Evolutionary conservation across 768 basidiomycete species (phyloP).

Genomic region (Pleurotus pulmonarius): DNA sequence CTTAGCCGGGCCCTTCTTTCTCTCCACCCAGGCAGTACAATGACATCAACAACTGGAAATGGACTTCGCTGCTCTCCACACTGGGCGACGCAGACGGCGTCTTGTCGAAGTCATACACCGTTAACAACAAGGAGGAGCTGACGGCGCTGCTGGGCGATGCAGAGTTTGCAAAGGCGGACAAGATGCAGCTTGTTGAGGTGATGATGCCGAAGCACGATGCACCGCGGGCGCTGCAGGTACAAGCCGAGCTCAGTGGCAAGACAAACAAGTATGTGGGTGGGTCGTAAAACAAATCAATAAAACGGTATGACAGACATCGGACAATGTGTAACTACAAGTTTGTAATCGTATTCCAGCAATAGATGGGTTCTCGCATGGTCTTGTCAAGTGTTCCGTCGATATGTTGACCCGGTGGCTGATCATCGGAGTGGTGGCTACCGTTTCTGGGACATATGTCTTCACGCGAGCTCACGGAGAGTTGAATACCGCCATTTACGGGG

Average conservation of each 20-base stretch:
- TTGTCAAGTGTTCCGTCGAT: too few species aligned
- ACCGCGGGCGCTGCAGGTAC: conserved; percentile 55
- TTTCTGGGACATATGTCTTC: too few species aligned
- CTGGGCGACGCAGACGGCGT: conserved; percentile 52
- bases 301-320: too few species aligned
- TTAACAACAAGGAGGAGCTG: conserved; percentile 65
- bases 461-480: too few species aligned
- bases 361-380: too few species aligned
- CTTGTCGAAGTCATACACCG: conserved; percentile 58
- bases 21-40: conserved; percentile 65
- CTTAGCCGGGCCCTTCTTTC: neutral
- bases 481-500: too few species aligned
- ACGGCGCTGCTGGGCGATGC: conserved; percentile 60
- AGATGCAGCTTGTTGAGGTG: conserved; percentile 79
- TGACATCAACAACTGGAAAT: conserved; percentile 80
- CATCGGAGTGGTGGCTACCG: too few species aligned
- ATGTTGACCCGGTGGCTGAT: too few species aligned
- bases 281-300: neutral
- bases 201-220: conserved; percentile 73
- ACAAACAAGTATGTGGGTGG: conserved; percentile 37
- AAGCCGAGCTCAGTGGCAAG: conserved; percentile 52
- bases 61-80: conserved; percentile 58
- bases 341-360: too few species aligned
- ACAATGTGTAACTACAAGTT: too few species aligned
- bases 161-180: conserved; percentile 57